Percentiles rank a stretch among this genome's conserved stretches.
Evolutionary conservation across 129 eudicot species (phyloP).

Genomic region (Chrysanthemum seticuspe): DNA sequence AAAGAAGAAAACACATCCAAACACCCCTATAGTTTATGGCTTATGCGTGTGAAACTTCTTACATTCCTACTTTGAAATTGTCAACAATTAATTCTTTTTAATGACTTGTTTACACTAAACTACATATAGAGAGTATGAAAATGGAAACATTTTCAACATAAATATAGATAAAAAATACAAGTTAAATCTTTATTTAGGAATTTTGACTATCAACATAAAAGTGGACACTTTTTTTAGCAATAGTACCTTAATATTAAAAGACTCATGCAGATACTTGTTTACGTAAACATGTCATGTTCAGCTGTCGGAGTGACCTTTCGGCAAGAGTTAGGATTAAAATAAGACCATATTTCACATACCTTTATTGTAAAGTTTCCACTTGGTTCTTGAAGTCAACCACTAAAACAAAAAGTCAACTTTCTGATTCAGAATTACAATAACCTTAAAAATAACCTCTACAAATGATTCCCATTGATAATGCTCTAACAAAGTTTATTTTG

Average conservation of each 20-base stretch:
- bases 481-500: too few species aligned
- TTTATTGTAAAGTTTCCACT: slow-evolving; percentile 27
- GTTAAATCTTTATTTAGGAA: slow-evolving; percentile 10
- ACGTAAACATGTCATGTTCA: not conserved
- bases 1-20: slow-evolving; percentile 8
- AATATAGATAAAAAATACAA: not conserved
- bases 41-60: slow-evolving; percentile 20
- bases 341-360: not conserved
- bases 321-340: too few species aligned
- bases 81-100: not conserved
- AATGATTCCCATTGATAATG: too few species aligned
- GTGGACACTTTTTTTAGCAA: slow-evolving; percentile 19
- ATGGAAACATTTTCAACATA: not conserved
- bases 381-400: slow-evolving; percentile 17
- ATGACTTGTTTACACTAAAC: slow-evolving; percentile 3
- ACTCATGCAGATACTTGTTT: not conserved
- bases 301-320: not conserved
- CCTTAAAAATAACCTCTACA: not conserved
- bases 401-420: slow-evolving; percentile 24
- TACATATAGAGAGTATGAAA: slow-evolving; percentile 10
- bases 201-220: slow-evolving; percentile 18
- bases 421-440: slow-evolving; percentile 23
- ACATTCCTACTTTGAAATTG: slow-evolving; percentile 17
- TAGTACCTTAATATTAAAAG: slow-evolving; percentile 5
- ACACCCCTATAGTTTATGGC: slow-evolving; percentile 8